Evolutionary conservation across 2,329 filamentous ascomycete genomes (phyloP), one percentile per base, ranked within the genome.

Genomic region (Trichoderma sp.): DNA sequence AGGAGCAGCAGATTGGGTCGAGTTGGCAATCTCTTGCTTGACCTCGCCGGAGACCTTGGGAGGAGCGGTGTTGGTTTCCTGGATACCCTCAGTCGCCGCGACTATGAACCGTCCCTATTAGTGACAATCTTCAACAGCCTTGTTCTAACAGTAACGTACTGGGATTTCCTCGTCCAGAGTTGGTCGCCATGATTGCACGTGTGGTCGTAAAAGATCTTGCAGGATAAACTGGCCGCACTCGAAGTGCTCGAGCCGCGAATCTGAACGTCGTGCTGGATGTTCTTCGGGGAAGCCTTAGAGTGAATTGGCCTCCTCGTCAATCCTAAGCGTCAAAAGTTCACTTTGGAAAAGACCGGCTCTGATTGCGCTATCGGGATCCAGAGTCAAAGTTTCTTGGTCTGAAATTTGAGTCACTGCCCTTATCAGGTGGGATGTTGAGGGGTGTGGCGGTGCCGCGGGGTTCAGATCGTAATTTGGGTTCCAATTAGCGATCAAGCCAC

Each of bases 121-220:
- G 74, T 71, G n/a, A 62, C 55, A 17, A 53, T 9, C 11, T 28
- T 26, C 20, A 9, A 8, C 17, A 20, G 5, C 6, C 23, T 3
- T 62, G 39, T 36, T 11, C 23, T 6, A 7, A 26, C 43, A 50
- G n/a, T 28, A 12, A 70, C 79, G 68, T 76, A 82, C 80, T 79
- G 68, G 77, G 79, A 73, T 77, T 86, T 76, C 84, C 84, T 78
- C 82, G 82, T 71, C 82, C 85, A 76, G 85, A 85, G 80, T 90
- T 88, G 74, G 86, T 86, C 77, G 88, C 88, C 88, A 90, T 90
- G 78, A 81, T 85, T 78, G 83, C 81, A 80, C 81, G 82, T 79
- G 81, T 79, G 76, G 78, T 80, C 55, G 77, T 79, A 68, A 82
- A 80, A 74, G 77, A 81, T 82, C 82, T 80, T 82, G 82, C 82